Conservation (phyloP, 2,329 filamentous ascomycete species). For the Penicillium sp. region DNA sequence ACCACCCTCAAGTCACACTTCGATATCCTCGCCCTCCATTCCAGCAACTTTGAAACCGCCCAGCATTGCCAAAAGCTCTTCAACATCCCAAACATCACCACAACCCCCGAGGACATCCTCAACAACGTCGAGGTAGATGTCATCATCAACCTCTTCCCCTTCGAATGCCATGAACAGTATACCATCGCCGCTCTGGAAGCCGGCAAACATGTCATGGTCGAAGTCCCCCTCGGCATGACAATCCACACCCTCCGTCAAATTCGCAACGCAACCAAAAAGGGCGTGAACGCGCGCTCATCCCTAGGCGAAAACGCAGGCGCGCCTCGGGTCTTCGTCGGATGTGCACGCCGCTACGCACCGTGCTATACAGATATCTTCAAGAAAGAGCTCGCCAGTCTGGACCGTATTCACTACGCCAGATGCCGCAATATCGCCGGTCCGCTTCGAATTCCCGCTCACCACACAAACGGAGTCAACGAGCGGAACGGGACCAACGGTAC, state of each 20-base stretch:
- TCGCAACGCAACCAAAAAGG: conserved; percentile 40
- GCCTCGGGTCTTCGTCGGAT: conserved; percentile 57
- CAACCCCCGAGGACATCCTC: conserved; percentile 44
- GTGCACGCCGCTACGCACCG: conserved; percentile 60
- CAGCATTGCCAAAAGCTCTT: conserved; percentile 10
- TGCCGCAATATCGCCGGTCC: conserved; percentile 55
- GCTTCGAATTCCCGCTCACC: conserved; percentile 22
- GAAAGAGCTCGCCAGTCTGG: conserved; percentile 52
- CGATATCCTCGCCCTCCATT: conserved; percentile 51
- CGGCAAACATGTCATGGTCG: conserved; percentile 58
- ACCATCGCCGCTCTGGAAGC: conserved; percentile 52
- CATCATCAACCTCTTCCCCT: conserved; percentile 56
- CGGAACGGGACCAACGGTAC: neutral
- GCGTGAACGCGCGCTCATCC: neutral
- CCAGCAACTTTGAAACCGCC: conserved; percentile 25
- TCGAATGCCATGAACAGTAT: conserved; percentile 57
- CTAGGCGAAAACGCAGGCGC: conserved; percentile 37
- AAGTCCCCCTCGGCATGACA: conserved; percentile 58
- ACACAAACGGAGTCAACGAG: neutral
- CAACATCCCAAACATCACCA: conserved; percentile 32
- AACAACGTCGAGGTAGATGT: conserved; percentile 43
- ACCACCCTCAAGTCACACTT: conserved; percentile 45
- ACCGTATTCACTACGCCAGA: conserved; percentile 56
- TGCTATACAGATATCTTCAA: conserved; percentile 54
- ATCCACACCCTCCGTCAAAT: conserved; percentile 49